These are phyloP conservation scores for Ogataea trehaloabstinens DNA, from an alignment of 805 yeast species.

Conservation along the genomic window DNA sequence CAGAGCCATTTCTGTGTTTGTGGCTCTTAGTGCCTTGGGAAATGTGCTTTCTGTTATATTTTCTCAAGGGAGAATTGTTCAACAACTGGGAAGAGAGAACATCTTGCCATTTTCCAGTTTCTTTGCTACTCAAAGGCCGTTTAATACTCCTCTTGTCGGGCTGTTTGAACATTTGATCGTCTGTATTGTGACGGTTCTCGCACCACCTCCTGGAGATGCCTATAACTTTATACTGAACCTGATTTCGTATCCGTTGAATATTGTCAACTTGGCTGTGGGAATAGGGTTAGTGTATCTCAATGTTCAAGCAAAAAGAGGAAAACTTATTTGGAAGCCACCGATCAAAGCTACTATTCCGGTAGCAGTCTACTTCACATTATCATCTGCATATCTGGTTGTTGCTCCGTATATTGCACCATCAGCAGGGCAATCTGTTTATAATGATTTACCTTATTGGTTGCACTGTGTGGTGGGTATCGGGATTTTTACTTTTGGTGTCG, in stretches of 20 bases:
- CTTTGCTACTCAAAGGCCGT: constrained; percentile 70
- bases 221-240: constrained; percentile 76
- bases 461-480: constrained; percentile 79
- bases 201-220: constrained; percentile 86
- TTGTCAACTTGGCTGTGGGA: constrained; percentile 66
- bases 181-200: constrained; percentile 68
- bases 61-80: constrained; percentile 79
- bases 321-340: constrained; percentile 65
- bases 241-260: constrained; percentile 78
- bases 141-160: constrained; percentile 70
- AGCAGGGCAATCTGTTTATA: constrained; percentile 64
- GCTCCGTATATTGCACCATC: constrained; percentile 82
- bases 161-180: constrained; percentile 74
- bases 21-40: constrained; percentile 78
- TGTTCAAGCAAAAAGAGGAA: constrained; percentile 49
- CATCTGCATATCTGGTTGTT: constrained; percentile 64
- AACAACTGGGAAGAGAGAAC: constrained; percentile 79
- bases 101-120: constrained; percentile 69
- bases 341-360: constrained; percentile 65
- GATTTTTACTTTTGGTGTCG: constrained; percentile 60
- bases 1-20: constrained; percentile 73
- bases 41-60: constrained; percentile 78
- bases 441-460: constrained; percentile 64
- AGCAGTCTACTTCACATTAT: constrained; percentile 57
- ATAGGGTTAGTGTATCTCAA: constrained; percentile 60